Base-by-base conservation (phyloP, 371 early-diverging fungal species). In the Mucor plumbeus region DNA sequence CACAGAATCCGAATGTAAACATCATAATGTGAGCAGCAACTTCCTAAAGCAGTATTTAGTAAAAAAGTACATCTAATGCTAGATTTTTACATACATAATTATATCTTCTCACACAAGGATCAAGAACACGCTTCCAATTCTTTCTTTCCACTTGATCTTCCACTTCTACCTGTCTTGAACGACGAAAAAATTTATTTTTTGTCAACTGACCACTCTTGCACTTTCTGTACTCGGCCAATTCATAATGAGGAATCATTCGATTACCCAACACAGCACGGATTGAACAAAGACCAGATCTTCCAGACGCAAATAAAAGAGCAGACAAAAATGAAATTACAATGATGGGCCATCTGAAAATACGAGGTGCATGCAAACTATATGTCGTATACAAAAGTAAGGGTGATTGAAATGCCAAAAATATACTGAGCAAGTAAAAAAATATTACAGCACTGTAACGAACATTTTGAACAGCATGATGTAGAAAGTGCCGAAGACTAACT, bases 21-120 rank as follows among this genome's bases (percentile, higher is more conserved):
- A 34, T 44, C 19, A 61, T 34, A 34, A 61, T 61, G 35, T 61
- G 48, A 38, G 61, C 50, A 26, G 26, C 19, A 9, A 50, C 50
- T 11, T 50, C 50, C 50, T 50, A 50, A 9, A 50, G 26, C 7
- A 21, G 7, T 21, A 5, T 4, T 50, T 10, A 50, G 21, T 21
- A 21, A 26, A 26, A 26, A 26, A 17, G n/a, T 17, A 17, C 15
- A 44, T 44, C 2, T 7, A 17, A 44, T 6, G 8, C 44, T 17
- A 5, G 2, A 11, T 21, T 1, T 26, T 19, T 31, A 41, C 41
- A 40, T 39, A 39, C 41, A 14, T 31, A 21, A 11, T 17, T 40
- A 26, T 59, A 17, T 41, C 3, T 31, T 8, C 11, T 39, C 10
- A 59, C 39, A 5, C 38, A 10, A 1, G 59, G 59, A 41, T 40